These are phyloP conservation scores for Tothia fuscella DNA, from an alignment of 2,329 filamentous ascomycete species.

Conservation along the genomic window DNA sequence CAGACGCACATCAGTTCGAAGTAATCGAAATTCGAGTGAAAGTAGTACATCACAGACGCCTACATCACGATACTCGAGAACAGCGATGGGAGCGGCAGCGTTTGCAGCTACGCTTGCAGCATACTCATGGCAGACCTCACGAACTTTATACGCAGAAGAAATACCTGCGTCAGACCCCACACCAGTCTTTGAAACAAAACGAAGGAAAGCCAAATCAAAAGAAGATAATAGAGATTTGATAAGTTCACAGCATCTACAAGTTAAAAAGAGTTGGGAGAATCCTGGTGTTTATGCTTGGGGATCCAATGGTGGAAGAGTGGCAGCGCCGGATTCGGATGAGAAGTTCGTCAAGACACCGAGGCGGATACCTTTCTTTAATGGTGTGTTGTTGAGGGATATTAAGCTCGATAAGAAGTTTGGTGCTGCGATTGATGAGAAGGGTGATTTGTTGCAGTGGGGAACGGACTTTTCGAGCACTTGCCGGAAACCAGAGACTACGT, in stretches of 20 bases:
- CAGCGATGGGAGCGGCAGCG: too few species aligned
- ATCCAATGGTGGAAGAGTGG: slow-evolving; percentile 73
- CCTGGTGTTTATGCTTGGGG: slow-evolving; percentile 94
- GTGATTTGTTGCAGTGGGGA: slow-evolving; percentile 89
- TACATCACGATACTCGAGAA: too few species aligned
- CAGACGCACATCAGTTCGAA: too few species aligned
- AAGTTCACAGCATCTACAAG: slow-evolving; percentile 77
- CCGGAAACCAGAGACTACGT: slow-evolving; percentile 53
- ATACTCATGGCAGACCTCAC: slow-evolving; percentile 25
- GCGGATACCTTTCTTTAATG: slow-evolving; percentile 72
- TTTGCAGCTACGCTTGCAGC: too few species aligned
- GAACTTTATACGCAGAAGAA: slow-evolving; percentile 37
- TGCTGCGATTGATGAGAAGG: slow-evolving; percentile 75
- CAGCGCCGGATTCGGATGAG: slow-evolving; percentile 71
- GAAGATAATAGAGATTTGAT: slow-evolving; percentile 66
- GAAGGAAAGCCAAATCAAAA: slow-evolving; percentile 42
- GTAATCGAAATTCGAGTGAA: too few species aligned
- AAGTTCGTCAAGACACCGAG: slow-evolving; percentile 66
- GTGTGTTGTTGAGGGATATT: slow-evolving; percentile 70
- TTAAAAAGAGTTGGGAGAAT: slow-evolving; percentile 67
- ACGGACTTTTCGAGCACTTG: slow-evolving; percentile 56
- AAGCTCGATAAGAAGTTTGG: slow-evolving; percentile 76
- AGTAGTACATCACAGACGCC: too few species aligned
- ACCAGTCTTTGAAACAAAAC: slow-evolving; percentile 56
- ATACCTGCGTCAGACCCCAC: slow-evolving; percentile 35